These are phyloP conservation scores for Epichloe coenophiala DNA, from an alignment of 2,329 filamentous ascomycete genomes.

Conservation along the genomic window DNA sequence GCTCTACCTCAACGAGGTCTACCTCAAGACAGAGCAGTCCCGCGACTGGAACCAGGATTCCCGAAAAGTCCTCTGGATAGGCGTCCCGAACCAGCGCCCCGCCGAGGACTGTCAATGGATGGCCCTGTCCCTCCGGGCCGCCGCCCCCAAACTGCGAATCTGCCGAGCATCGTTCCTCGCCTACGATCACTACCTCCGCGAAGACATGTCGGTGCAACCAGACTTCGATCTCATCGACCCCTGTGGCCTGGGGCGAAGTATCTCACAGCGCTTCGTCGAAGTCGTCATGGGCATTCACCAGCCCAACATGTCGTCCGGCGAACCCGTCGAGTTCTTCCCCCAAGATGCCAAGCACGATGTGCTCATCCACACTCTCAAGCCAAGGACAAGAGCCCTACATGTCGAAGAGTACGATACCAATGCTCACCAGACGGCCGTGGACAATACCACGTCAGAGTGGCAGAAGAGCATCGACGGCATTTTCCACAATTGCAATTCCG, in stretches of 20 bases:
- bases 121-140: constrained; percentile 26
- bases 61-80: constrained; percentile 29
- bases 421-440: constrained; percentile 23
- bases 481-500: constrained; percentile 30
- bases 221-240: constrained; percentile 30
- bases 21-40: constrained; percentile 28
- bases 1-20: constrained; percentile 32
- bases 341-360: constrained; percentile 14
- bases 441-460: constrained; percentile 28
- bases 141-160: constrained; percentile 21
- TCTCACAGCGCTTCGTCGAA: constrained; percentile 34
- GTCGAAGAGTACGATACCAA: constrained; percentile 23
- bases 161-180: constrained; percentile 31
- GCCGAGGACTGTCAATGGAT: constrained; percentile 25
- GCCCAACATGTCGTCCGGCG: constrained; percentile 18
- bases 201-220: constrained; percentile 13
- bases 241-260: constrained; percentile 23
- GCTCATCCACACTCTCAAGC: constrained; percentile 12
- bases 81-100: constrained; percentile 28
- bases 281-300: constrained; percentile 28
- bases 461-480: constrained; percentile 29
- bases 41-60: constrained; percentile 19
- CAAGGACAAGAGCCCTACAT: constrained; percentile 12
- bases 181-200: constrained; percentile 27
- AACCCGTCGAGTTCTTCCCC: constrained; percentile 22